These are phyloP conservation scores for Phytophthora cryptogea DNA, from an alignment of 352 stramenopile species.

Conservation along the genomic window DNA sequence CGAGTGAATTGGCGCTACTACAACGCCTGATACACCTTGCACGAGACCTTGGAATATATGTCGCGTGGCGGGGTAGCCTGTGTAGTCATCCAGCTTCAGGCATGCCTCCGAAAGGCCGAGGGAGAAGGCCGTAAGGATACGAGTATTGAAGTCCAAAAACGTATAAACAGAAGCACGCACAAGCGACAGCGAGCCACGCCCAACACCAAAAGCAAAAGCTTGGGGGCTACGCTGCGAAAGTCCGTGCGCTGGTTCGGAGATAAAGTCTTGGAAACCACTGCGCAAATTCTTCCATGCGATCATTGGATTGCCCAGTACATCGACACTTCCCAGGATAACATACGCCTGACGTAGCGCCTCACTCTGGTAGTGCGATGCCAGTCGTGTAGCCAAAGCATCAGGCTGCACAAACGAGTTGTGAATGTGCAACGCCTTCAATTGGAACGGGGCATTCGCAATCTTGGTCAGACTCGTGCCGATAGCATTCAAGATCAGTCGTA, in stretches of 20 bases:
- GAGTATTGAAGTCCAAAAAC: conserved; percentile 86
- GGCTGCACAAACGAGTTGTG: conserved; percentile 87
- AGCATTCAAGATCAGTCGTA: conserved; percentile 86
- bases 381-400: conserved; percentile 63
- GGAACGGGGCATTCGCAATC: conserved; percentile 88
- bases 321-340: conserved; percentile 86
- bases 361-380: conserved; percentile 88
- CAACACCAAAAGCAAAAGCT: conserved; percentile 80
- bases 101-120: conserved; percentile 86
- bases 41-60: conserved; percentile 90
- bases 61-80: conserved; percentile 78
- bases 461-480: conserved; percentile 89
- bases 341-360: conserved; percentile 89
- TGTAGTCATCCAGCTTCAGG: conserved; percentile 89
- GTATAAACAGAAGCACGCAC: conserved; percentile 86
- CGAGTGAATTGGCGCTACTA: conserved; percentile 84
- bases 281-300: conserved; percentile 88
- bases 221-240: conserved; percentile 79
- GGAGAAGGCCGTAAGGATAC: conserved; percentile 83
- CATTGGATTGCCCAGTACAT: conserved; percentile 89
- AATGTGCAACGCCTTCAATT: conserved; percentile 75
- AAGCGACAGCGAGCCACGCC: conserved; percentile 82
- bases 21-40: conserved; percentile 82
- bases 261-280: conserved; percentile 82
- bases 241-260: conserved; percentile 79